Evolutionary conservation across 2,329 filamentous ascomycete genomes (phyloP).

Genomic region (Fusarium tupiense): DNA sequence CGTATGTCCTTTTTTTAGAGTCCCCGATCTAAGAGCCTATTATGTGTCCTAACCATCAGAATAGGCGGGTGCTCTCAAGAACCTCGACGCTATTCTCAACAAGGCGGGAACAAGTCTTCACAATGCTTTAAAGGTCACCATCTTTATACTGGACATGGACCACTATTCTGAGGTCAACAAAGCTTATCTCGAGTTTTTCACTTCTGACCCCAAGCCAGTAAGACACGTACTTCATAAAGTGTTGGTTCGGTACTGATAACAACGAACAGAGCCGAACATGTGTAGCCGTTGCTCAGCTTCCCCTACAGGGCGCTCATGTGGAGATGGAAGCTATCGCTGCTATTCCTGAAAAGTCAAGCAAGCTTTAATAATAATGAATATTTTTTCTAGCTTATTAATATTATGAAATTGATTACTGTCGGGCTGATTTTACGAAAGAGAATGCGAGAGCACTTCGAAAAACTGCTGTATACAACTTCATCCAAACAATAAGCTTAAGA

Average conservation of each 20-base stretch:
- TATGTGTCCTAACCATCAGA: not conserved
- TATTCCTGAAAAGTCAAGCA: not conserved
- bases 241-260: not conserved
- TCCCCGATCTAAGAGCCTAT: accelerated
- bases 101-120: not conserved
- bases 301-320: not conserved
- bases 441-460: not conserved
- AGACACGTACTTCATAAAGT: not conserved
- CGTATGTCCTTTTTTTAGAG: not conserved
- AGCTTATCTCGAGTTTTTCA: not conserved
- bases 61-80: not conserved
- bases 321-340: not conserved
- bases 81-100: not conserved
- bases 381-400: not conserved
- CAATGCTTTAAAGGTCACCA: not conserved
- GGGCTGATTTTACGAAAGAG: not conserved
- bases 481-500: not conserved
- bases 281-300: not conserved
- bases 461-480: too few species aligned
- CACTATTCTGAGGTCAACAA: not conserved
- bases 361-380: not conserved
- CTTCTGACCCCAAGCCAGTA: not conserved
- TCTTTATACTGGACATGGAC: not conserved
- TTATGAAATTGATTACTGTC: not conserved
- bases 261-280: not conserved